Percentiles rank a stretch among this genome's conserved stretches.
These are phyloP conservation scores for Dryas integrifolia DNA, from an alignment of 331 rosid genomes.

Conservation along the genomic window DNA sequence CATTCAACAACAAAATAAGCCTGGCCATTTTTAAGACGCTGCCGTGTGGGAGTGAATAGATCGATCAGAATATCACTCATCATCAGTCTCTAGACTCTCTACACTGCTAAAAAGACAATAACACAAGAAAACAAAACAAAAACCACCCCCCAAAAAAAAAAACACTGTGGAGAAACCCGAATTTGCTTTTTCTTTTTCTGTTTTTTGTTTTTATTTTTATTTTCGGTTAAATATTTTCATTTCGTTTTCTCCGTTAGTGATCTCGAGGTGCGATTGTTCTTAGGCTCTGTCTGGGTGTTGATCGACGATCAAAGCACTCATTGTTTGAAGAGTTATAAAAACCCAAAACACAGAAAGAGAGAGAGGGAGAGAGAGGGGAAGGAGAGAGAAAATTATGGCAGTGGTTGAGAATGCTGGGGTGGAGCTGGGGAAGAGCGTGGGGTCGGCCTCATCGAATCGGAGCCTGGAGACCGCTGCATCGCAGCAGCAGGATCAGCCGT, in stretches of 20 bases:
- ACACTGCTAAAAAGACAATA: not conserved
- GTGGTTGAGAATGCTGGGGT: conserved; percentile 41
- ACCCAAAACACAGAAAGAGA: not conserved
- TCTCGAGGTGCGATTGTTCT: conserved; percentile 21
- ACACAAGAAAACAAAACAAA: not conserved
- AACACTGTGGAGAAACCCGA: not conserved
- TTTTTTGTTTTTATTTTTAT: not conserved
- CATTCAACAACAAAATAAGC: no score
- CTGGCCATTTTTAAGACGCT: not conserved
- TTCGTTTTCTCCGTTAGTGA: conserved; percentile 33
- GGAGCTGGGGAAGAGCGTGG: conserved; percentile 32
- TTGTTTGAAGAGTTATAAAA: not conserved
- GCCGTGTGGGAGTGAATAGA: not conserved
- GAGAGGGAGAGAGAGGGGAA: not conserved
- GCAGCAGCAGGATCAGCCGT: not conserved
- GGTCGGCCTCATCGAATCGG: conserved; percentile 30
- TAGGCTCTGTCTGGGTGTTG: conserved; percentile 17
- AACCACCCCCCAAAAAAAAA: not conserved
- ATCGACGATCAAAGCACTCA: conserved; percentile 8
- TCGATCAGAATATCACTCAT: no score
- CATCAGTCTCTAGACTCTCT: not conserved
- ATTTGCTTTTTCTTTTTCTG: not conserved
- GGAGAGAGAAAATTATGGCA: conserved; percentile 23
- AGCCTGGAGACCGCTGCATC: conserved; percentile 13
- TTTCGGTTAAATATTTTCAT: not conserved